Conservation (phyloP, 2,329 filamentous ascomycete species). For the Parafenestella ontariensis region DNA sequence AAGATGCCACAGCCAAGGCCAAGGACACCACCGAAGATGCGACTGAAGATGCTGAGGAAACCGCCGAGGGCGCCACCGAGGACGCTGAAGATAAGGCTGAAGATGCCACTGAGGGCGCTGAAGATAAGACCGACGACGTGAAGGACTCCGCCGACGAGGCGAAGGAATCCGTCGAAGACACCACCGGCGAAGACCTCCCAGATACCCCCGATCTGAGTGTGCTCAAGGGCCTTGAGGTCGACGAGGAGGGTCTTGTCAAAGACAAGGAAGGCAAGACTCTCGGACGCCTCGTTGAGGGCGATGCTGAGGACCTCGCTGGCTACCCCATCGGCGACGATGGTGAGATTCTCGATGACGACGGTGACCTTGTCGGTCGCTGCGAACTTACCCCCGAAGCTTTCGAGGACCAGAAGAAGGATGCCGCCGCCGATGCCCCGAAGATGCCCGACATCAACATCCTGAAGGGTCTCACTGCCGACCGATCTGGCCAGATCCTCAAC, state of each 20-base stretch:
- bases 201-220: constrained; percentile 55
- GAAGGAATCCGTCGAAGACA: constrained; percentile 37
- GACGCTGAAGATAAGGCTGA: constrained; percentile 37
- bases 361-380: constrained; percentile 61
- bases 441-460: constrained; percentile 56
- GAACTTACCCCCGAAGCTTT: constrained; percentile 57
- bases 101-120: constrained; percentile 35
- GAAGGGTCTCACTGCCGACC: constrained; percentile 56
- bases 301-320: constrained; percentile 60
- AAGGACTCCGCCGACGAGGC: constrained; percentile 38
- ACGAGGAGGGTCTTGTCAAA: constrained; percentile 62
- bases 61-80: constrained; percentile 37
- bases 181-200: constrained; percentile 42
- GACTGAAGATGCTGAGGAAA: constrained; percentile 40
- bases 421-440: constrained; percentile 45
- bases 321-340: constrained; percentile 62
- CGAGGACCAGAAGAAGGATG: constrained; percentile 51
- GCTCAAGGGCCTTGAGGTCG: constrained; percentile 60
- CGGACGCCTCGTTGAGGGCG: constrained; percentile 59
- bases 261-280: constrained; percentile 59
- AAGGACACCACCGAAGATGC: constrained; percentile 35
- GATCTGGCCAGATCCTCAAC: constrained; percentile 58
- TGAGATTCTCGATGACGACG: constrained; percentile 63
- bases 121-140: constrained; percentile 28
- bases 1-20: constrained; percentile 41